Evolutionary conservation across 208 protist genomes (phyloP).

Genomic region (Jaenimonas drosophilae): DNA sequence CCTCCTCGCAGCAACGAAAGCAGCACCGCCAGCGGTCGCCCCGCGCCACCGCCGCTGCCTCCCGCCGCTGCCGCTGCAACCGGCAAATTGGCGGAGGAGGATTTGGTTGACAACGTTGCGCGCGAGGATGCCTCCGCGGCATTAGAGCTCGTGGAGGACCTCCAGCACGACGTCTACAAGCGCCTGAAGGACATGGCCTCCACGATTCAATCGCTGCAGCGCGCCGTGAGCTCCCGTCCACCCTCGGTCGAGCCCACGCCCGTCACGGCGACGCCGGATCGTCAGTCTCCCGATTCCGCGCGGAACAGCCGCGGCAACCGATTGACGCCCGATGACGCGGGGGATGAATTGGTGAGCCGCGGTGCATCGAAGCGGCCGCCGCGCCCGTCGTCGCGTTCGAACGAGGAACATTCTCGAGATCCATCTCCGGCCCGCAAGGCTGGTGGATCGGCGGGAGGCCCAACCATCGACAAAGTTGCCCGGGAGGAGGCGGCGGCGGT

Average conservation of each 20-base stretch:
- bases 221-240: background rate
- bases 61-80: background rate
- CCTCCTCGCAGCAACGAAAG: background rate
- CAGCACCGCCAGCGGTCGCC: background rate
- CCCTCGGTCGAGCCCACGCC: background rate
- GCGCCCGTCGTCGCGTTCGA: background rate
- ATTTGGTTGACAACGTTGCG: slow-evolving; percentile 46
- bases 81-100: background rate
- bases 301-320: background rate
- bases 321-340: background rate
- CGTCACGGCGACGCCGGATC: background rate
- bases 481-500: slow-evolving; percentile 44
- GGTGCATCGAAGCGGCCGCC: background rate
- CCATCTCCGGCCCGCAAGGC: background rate
- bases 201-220: slow-evolving; percentile 25
- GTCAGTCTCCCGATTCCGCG: background rate
- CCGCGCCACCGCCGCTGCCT: background rate
- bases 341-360: background rate
- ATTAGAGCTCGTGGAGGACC: slow-evolving; percentile 49
- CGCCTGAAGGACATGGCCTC: slow-evolving; percentile 56
- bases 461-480: slow-evolving; percentile 16
- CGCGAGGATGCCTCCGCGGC: slow-evolving; percentile 65
- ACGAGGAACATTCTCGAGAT: background rate
- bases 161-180: slow-evolving; percentile 45
- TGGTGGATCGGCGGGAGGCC: background rate